Base-by-base conservation (phyloP, 768 basidiomycete species). In the Chiua virens region DNA sequence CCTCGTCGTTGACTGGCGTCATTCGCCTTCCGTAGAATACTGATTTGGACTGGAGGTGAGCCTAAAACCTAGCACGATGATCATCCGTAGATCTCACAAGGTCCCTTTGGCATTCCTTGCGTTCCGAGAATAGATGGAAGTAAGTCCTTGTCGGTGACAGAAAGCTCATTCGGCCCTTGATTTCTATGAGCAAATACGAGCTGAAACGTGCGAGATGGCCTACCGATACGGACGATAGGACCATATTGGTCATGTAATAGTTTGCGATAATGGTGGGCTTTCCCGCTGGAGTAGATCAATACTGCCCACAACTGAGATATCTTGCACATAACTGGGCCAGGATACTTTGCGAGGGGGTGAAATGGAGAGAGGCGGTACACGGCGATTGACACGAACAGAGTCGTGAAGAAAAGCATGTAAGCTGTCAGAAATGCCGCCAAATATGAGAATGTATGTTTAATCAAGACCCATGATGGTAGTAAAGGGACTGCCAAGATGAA, bases 151-250 rank as follows among this genome's bases (percentile, higher is more conserved):
- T 64, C 60, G 8, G 49, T 54, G 20, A 74, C 49, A 27, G 72
- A 72, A 8, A 73, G 49, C 47, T 73, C 72, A 30, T 73, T 73
- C 30, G 73, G 73, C 13, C 73, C 72, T 74, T 49, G 41, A 46
- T 27, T 20, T 35, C 25, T 21, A 43, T 64, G 43, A 61, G 38
- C 17, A 41, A 32, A 20, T 11, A 35, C 14, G 49, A 20, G 25
- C 21, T 25, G 43, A 58, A 21, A 30, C n/a, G 3, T 14, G 27
- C 15, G n/a, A 14, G 28, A 32, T 39, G 38, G 18, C 56, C 3
- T 49, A 73, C 70, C 70, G 23, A 65, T 64, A 18, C 73, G 64
- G 40, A 74, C 56, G 47, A 70, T 64, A 13, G 65, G 23, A 6
- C 71, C 72, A 45, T 72, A 71, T 32, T 28, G 21, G 25, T 56